Evolutionary conservation across 257 asterid genomes (phyloP).

Genomic region (Ilex aquifolium): DNA sequence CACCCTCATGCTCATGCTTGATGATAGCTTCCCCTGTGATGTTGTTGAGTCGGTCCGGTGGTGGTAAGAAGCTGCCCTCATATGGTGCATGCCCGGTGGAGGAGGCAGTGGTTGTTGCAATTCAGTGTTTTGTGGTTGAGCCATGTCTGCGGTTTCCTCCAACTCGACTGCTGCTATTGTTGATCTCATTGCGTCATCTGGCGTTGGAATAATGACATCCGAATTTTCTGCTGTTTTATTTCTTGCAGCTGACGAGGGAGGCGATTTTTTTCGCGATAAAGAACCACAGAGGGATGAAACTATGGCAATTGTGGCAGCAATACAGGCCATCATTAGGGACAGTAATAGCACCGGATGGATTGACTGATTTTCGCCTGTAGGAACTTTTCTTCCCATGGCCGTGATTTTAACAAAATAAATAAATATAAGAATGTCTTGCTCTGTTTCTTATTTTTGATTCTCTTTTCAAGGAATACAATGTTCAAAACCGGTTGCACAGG

Average conservation of each 20-base stretch:
- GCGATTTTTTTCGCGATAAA: slow-evolving; percentile 22
- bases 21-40: slow-evolving; percentile 16
- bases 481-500: no score
- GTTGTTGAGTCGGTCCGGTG: slow-evolving; percentile 29
- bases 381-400: slow-evolving; percentile 49
- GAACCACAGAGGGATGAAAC: slow-evolving; percentile 60
- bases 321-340: slow-evolving; percentile 23
- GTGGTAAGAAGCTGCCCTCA: slow-evolving; percentile 17
- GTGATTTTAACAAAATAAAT: background rate
- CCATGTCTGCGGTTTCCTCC: background rate
- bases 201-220: background rate
- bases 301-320: slow-evolving; percentile 25
- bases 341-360: slow-evolving; percentile 17
- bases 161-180: background rate
- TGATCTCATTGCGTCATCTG: no score
- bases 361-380: slow-evolving; percentile 21
- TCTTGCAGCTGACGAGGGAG: slow-evolving; percentile 11
- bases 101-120: slow-evolving; percentile 26
- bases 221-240: background rate
- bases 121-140: slow-evolving; percentile 9
- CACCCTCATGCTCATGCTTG: slow-evolving; percentile 48
- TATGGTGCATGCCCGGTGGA: slow-evolving; percentile 27
- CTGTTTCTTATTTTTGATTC: no score
- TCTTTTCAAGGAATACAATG: no score
- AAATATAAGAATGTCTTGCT: no score